Conservation (phyloP, 257 asterid genomes). For the Solanum lycopersicoides region DNA sequence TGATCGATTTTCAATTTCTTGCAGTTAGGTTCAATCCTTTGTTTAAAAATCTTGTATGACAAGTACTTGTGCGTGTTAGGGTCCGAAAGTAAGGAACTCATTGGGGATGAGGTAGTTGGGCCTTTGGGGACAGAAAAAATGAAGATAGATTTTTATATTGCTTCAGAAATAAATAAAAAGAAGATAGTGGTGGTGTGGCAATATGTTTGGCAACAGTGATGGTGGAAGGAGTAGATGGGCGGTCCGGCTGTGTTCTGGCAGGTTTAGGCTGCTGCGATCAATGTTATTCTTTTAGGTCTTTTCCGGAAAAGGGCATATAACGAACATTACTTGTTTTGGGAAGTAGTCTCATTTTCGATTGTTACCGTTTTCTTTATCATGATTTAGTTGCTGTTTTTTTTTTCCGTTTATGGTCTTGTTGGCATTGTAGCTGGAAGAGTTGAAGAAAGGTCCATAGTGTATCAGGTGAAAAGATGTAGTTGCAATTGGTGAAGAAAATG, state of each 20-base stretch:
- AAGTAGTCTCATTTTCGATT: background rate
- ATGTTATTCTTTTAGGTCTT: background rate
- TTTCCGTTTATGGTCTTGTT: background rate
- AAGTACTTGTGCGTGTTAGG: background rate
- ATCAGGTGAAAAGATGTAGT: conserved; percentile 11
- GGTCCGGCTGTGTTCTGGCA: background rate
- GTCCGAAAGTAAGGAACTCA: background rate
- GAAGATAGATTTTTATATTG: background rate
- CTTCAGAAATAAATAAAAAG: background rate
- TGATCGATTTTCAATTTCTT: background rate
- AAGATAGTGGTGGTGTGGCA: background rate
- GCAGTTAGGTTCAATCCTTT: background rate
- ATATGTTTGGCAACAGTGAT: background rate
- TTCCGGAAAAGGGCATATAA: background rate
- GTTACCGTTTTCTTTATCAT: background rate
- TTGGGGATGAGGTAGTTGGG: background rate
- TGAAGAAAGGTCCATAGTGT: conserved; percentile 27
- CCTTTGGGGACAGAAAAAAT: background rate
- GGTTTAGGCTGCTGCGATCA: background rate
- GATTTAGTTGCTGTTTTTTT: background rate
- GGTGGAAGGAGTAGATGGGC: background rate
- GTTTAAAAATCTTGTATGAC: background rate
- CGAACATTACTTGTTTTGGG: background rate
- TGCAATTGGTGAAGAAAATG: conserved; percentile 8
- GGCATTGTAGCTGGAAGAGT: conserved; percentile 54